Evolutionary conservation across 176 grass and related monocot genomes (phyloP).

Genomic region (Carex myosuroides): DNA sequence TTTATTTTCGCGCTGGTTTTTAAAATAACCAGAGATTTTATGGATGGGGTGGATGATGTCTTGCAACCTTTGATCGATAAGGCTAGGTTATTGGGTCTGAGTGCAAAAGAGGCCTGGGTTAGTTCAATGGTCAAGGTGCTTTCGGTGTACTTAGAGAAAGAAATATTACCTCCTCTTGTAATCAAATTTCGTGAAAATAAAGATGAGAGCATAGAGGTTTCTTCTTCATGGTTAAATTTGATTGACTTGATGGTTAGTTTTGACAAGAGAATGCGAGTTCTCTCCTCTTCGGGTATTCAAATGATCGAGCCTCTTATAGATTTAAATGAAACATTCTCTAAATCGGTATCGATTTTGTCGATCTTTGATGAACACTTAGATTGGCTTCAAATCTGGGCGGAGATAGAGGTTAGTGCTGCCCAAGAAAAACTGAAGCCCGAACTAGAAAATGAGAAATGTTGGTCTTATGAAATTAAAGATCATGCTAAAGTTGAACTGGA

Average conservation of each 20-base stretch:
- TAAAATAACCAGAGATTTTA: conserved; percentile 87
- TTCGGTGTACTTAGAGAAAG: conserved; percentile 54
- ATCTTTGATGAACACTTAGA: conserved; percentile 70
- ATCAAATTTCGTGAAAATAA: conserved; percentile 24
- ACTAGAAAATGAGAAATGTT: conserved; percentile 48
- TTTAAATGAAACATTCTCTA: conserved; percentile 40
- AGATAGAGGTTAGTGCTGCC: conserved; percentile 61
- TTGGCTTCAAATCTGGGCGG: conserved; percentile 82
- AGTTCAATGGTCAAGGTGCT: conserved; percentile 86
- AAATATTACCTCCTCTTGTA: conserved; percentile 55
- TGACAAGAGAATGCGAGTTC: conserved; percentile 84
- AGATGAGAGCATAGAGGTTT: conserved; percentile 40
- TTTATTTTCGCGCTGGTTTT: conserved; percentile 86
- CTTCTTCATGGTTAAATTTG: conserved; percentile 76
- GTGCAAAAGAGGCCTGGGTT: conserved; percentile 97
- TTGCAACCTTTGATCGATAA: conserved; percentile 92
- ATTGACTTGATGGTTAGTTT: conserved; percentile 78
- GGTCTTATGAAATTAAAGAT: conserved; percentile 35
- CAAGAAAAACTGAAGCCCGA: conserved; percentile 56
- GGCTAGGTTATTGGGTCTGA: conserved; percentile 68
- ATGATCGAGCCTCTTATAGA: conserved; percentile 37
- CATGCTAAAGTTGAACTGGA: conserved; percentile 23
- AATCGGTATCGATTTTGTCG: conserved; percentile 68
- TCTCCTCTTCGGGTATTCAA: conserved; percentile 66
- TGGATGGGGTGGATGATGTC: conserved; percentile 76